Evolutionary conservation across 176 grass and related monocot genomes (phyloP).

Genomic region (Carex kokanica): DNA sequence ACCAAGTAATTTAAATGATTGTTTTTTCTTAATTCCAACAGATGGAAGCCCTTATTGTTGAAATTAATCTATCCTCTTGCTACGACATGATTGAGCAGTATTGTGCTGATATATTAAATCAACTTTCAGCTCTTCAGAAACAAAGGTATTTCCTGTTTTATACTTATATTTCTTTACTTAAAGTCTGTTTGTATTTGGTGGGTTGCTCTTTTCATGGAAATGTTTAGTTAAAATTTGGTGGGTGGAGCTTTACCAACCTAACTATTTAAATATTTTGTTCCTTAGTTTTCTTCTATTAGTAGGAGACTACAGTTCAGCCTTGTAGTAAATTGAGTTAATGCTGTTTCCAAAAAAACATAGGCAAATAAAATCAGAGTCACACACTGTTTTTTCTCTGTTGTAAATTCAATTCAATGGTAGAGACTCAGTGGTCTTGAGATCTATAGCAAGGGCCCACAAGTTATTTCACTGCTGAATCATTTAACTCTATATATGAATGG

Average conservation of each 20-base stretch:
- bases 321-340: too few relatives aligned
- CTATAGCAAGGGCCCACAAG: background rate
- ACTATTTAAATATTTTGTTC: too few relatives aligned
- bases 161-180: background rate
- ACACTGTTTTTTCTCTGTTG: background rate
- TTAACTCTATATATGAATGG: background rate
- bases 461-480: background rate
- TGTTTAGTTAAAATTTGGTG: slow-evolving; percentile 10
- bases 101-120: slow-evolving; percentile 60
- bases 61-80: slow-evolving; percentile 70
- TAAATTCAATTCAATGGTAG: background rate
- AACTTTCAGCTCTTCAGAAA: slow-evolving; percentile 68
- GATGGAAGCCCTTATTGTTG: slow-evolving; percentile 65
- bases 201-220: background rate
- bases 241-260: background rate
- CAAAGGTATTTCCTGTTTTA: slow-evolving; percentile 46
- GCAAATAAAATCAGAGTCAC: background rate
- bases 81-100: slow-evolving; percentile 84
- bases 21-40: slow-evolving; percentile 31
- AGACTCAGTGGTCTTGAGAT: slow-evolving; percentile 11
- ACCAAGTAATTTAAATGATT: background rate
- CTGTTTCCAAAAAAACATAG: too few relatives aligned
- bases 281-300: too few relatives aligned
- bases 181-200: background rate
- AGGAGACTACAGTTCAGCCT: too few relatives aligned